phyloP scores from a whole-genome alignment of 179 eudicot genomes.

The Silene noctiflora region DNA sequence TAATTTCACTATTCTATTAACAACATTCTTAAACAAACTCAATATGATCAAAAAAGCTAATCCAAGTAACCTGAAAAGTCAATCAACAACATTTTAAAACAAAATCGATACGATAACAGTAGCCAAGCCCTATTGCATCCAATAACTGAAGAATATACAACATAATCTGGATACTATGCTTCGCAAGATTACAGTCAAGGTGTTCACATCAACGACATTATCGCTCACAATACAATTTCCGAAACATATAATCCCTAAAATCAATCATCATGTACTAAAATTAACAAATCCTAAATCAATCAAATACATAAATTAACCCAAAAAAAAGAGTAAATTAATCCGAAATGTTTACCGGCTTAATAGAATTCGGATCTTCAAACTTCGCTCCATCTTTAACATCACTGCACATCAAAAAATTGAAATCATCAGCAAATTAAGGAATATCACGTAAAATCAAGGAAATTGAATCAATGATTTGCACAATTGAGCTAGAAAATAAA shows the following conservation, averaged over 20 bases:
- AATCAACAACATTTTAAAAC: not conserved
- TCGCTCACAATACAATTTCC: not conserved
- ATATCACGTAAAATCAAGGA: not conserved
- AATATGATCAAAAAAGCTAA: not conserved
- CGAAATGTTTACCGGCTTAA: constrained; percentile 47
- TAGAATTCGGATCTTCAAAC: constrained; percentile 84
- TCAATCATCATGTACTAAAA: not conserved
- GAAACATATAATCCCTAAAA: constrained; percentile 16
- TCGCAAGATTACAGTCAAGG: not conserved
- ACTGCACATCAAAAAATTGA: constrained; percentile 30
- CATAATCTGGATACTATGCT: not conserved
- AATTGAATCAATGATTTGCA: not conserved
- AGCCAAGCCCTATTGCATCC: not conserved
- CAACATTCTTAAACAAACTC: not conserved
- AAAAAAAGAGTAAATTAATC: not conserved
- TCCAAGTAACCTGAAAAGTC: not conserved
- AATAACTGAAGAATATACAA: not conserved
- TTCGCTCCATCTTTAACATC: constrained; percentile 63
- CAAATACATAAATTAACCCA: not conserved
- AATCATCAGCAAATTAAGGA: not conserved
- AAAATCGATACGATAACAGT: not conserved
- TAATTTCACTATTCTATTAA: not conserved
- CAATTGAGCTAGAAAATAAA: constrained; percentile 1
- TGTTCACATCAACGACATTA: not conserved
- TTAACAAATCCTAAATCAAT: not conserved